These are phyloP conservation scores for Paraglomus brasilianum DNA, from an alignment of 192 early-diverging fungal species.

Conservation along the genomic window DNA sequence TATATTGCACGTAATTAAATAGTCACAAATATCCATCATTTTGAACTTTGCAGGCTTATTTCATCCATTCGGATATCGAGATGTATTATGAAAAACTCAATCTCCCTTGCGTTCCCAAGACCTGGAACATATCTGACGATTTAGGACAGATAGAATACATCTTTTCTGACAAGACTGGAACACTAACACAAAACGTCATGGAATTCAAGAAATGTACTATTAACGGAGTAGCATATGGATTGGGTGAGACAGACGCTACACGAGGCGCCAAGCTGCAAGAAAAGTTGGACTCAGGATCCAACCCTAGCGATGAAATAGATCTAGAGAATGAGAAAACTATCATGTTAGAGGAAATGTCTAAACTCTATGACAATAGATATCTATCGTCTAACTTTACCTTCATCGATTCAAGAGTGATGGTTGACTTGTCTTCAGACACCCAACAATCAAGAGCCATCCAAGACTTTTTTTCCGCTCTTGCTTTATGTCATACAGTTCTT, in stretches of 20 bases:
- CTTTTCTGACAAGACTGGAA: constrained; percentile 97
- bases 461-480: constrained; percentile 82
- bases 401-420: constrained; percentile 62
- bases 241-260: constrained; percentile 55
- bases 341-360: constrained; percentile 60
- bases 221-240: constrained; percentile 79
- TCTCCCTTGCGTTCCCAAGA: constrained; percentile 75
- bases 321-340: constrained; percentile 42
- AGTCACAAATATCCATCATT: constrained; percentile 1
- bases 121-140: constrained; percentile 94
- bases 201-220: constrained; percentile 91
- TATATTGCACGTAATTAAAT: not conserved
- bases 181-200: constrained; percentile 96
- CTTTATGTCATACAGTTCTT: constrained; percentile 89
- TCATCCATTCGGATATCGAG: constrained; percentile 86
- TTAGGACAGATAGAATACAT: constrained; percentile 95
- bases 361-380: constrained; percentile 60
- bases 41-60: constrained; percentile 62
- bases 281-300: constrained; percentile 37
- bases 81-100: constrained; percentile 84
- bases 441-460: constrained; percentile 61
- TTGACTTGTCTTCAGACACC: constrained; percentile 54
- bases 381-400: constrained; percentile 70
- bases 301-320: constrained; percentile 36
- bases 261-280: constrained; percentile 39